Evolutionary conservation across 2,329 filamentous ascomycete genomes (phyloP).

Genomic region (Fusarium bactridioides): DNA sequence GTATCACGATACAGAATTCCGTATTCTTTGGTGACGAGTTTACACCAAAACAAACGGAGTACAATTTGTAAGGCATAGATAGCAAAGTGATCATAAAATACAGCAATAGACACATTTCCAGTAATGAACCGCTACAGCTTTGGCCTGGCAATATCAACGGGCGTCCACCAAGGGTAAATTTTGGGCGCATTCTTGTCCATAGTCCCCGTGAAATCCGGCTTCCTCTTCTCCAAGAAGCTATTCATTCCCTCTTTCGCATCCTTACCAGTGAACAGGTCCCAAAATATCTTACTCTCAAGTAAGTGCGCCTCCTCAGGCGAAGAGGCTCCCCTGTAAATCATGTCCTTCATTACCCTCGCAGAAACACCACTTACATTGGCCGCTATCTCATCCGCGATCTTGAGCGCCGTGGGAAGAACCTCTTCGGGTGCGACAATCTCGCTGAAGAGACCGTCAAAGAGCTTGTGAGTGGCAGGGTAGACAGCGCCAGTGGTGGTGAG

Average conservation of each 20-base stretch:
- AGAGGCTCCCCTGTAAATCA: slow-evolving; percentile 69
- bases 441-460: slow-evolving; percentile 70
- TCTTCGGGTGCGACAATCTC: slow-evolving; percentile 67
- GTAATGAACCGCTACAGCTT: slow-evolving; percentile 34
- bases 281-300: slow-evolving; percentile 71
- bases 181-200: slow-evolving; percentile 66
- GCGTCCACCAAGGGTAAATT: slow-evolving; percentile 74
- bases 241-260: slow-evolving; percentile 73
- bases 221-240: slow-evolving; percentile 75
- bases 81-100: background rate
- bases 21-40: background rate
- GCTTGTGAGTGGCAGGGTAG: slow-evolving; percentile 59
- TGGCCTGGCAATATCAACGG: slow-evolving; percentile 47
- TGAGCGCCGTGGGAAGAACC: slow-evolving; percentile 71
- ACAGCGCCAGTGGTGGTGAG: slow-evolving; percentile 72
- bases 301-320: slow-evolving; percentile 75
- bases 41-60: background rate
- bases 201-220: slow-evolving; percentile 66
- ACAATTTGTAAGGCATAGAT: background rate
- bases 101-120: background rate
- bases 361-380: slow-evolving; percentile 71
- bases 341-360: slow-evolving; percentile 72
- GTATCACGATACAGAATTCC: background rate
- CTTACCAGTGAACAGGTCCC: slow-evolving; percentile 62
- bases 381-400: slow-evolving; percentile 72